Evolutionary conservation across 106 monocot genomes (phyloP), one percentile per base, ranked within the genome.

Genomic region (Narthecium ossifragum): DNA sequence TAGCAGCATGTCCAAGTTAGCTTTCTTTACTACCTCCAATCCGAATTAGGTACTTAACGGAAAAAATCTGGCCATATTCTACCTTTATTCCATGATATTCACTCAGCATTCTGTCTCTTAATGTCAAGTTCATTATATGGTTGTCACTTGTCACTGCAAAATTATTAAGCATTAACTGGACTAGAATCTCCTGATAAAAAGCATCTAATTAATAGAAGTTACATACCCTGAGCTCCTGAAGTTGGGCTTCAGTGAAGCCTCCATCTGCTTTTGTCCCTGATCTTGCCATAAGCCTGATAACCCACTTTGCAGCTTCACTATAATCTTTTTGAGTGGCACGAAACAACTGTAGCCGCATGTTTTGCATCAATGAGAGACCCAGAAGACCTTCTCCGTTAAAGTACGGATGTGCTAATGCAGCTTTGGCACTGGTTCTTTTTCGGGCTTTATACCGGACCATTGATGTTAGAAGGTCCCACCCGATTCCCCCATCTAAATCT

Each of bases 321-420:
- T 94, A 94, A 55, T 94, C 93, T 46, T 85, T 80, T 59, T 94
- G 85, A 11, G 93, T 94, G 15, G 93, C 89, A 25, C 93, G 81
- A 24, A 89, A 85, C 64, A 82, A 51, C 60, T 83, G 93, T 23
- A 94, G 51, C 63, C 89, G 69, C 27, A 89, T 58, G 41, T 80
- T 94, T 60, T 94, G 89, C 93, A 94, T 94, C 60, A 83, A 53
- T 23, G 93, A 94, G 4, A 94, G 73, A 8, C 88, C 88, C 28
- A 93, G 46, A 46, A 93, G 62, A 1, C 93, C 89, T 73, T 93
- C 93, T 2, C 72, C 57, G 30, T 75, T 85, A 75, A 94, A 94
- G 74, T 94, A 94, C 12, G 93, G 93, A 46, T 94, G 93, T 9
- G 89, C 93, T 34, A 94, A 41, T 48, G 93, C 93, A 49, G 64